Percentiles rank a stretch among this genome's conserved stretches.
Conservation (phyloP, 768 basidiomycete species). For the Pleurotus sapidus region DNA sequence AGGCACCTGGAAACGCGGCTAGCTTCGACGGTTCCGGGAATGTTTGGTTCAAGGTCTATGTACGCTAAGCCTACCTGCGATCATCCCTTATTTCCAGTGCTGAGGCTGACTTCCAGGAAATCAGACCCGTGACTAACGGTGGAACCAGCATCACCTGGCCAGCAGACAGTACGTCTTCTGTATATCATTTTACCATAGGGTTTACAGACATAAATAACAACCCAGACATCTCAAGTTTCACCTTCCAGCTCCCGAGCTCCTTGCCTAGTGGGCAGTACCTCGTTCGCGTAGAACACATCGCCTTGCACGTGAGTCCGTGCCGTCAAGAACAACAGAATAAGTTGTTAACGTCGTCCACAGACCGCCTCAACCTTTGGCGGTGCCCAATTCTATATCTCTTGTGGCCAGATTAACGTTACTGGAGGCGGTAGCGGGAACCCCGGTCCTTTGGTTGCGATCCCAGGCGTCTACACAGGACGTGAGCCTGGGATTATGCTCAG, state of each 20-base stretch:
- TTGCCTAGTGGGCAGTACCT: constrained; percentile 39
- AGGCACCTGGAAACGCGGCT: constrained; percentile 38
- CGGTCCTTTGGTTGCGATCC: constrained; percentile 31
- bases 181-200: neutral
- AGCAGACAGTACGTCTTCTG: constrained; percentile 29
- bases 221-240: constrained; percentile 24
- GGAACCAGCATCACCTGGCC: constrained; percentile 45
- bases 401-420: constrained; percentile 38
- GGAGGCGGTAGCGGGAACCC: constrained; percentile 37
- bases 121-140: constrained; percentile 43
- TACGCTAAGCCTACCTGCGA: constrained; percentile 1
- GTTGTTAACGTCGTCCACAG: neutral
- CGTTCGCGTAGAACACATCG: constrained; percentile 41
- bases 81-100: neutral
- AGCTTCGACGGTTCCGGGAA: constrained; percentile 39
- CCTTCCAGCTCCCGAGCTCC: constrained; percentile 33
- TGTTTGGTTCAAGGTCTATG: constrained; percentile 43
- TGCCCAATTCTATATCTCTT: constrained; percentile 34
- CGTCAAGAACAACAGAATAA: neutral
- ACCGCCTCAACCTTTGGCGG: constrained; percentile 36
- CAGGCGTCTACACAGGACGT: constrained; percentile 33
- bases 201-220: neutral
- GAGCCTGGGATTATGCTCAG: constrained; percentile 9
- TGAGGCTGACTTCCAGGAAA: constrained; percentile 32
- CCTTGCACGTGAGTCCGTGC: constrained; percentile 27